Percentiles rank a stretch among this genome's conserved stretches.
phyloP scores from a whole-genome alignment of 2,329 filamentous ascomycete species.

The Fusarium transvaalense region DNA sequence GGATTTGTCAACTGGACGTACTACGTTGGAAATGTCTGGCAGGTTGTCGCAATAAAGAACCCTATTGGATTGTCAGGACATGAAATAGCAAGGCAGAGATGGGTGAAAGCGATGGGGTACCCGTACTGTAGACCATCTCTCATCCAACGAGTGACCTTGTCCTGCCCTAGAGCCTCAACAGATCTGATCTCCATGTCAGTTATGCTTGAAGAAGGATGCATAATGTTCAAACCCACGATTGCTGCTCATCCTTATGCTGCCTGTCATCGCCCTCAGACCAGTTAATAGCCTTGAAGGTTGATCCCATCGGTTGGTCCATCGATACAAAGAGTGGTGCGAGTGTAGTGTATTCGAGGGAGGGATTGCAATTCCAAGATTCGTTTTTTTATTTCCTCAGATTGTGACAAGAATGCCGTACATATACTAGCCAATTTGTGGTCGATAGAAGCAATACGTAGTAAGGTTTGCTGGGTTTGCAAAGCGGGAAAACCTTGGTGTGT shows the following conservation, averaged over 20 bases:
- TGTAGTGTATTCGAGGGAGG: background rate
- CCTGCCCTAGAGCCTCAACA: slow-evolving; percentile 14
- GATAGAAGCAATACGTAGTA: background rate
- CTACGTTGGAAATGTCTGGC: slow-evolving; percentile 33
- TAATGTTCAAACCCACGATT: slow-evolving; percentile 5
- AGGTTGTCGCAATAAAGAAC: slow-evolving; percentile 36
- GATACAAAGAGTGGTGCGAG: background rate
- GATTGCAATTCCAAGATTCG: background rate
- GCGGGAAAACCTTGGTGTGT: slow-evolving; percentile 1
- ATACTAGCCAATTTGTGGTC: background rate
- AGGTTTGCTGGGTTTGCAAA: background rate
- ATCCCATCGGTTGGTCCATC: slow-evolving; percentile 26
- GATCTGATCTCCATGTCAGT: slow-evolving; percentile 22
- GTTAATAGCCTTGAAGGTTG: slow-evolving; percentile 15
- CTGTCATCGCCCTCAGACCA: slow-evolving; percentile 22
- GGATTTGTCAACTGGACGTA: slow-evolving; percentile 25
- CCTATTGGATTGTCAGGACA: slow-evolving; percentile 19
- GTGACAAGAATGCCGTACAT: background rate
- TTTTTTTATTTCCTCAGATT: background rate
- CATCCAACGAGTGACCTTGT: slow-evolving; percentile 39
- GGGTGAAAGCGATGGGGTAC: background rate
- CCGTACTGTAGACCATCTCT: slow-evolving; percentile 36
- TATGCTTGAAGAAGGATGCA: background rate
- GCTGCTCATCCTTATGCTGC: background rate
- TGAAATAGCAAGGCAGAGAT: background rate